Evolutionary conservation across 306 rosid species (phyloP).

Genomic region (Malus orientalis): DNA sequence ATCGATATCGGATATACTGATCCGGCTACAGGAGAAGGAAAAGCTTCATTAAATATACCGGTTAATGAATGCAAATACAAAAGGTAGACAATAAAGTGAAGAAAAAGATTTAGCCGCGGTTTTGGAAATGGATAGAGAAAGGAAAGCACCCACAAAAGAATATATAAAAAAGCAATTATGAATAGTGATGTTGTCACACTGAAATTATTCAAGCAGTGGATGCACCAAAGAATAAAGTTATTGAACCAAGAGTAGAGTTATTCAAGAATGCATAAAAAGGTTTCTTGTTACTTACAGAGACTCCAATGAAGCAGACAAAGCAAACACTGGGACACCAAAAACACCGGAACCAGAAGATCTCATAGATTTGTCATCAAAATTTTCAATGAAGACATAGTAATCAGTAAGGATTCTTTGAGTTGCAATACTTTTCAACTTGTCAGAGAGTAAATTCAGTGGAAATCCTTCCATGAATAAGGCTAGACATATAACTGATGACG

Average conservation of each 20-base stretch:
- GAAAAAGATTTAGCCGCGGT: neutral
- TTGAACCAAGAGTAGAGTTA: neutral
- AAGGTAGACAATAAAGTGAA: neutral
- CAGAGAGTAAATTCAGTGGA: slow-evolving; percentile 62
- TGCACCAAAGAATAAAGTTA: neutral
- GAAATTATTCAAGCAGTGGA: neutral
- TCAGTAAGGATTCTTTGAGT: slow-evolving; percentile 44
- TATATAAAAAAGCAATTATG: neutral
- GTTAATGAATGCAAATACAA: neutral
- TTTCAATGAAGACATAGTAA: slow-evolving; percentile 50
- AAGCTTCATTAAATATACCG: neutral
- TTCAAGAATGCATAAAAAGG: neutral
- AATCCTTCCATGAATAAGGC: slow-evolving; percentile 75
- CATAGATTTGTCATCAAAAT: slow-evolving; percentile 43
- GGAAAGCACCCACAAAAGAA: neutral
- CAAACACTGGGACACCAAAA: slow-evolving; percentile 58
- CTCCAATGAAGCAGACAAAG: slow-evolving; percentile 64
- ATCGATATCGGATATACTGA: slow-evolving; percentile 40
- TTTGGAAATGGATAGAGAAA: neutral
- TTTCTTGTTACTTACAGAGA: slow-evolving; percentile 51
- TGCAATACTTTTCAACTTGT: slow-evolving; percentile 42
- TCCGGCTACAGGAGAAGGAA: slow-evolving; percentile 38
- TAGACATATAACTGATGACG: slow-evolving; percentile 38
- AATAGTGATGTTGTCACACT: neutral
- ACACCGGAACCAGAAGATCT: slow-evolving; percentile 25